Conservation (phyloP, 306 rosid species). For the Quercus agrifolia region DNA sequence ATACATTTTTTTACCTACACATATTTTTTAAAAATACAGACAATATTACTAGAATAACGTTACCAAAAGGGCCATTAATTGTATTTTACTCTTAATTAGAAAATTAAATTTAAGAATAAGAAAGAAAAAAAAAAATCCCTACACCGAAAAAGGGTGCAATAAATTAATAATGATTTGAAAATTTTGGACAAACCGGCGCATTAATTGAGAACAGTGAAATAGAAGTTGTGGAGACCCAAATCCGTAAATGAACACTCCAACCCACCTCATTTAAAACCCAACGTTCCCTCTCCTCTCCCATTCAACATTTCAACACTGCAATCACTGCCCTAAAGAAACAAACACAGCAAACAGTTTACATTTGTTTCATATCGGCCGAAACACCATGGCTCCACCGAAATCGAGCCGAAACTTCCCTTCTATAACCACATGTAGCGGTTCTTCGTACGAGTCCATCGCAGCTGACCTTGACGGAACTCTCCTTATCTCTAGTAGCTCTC, state of each 20-base stretch:
- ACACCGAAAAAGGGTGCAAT: no score
- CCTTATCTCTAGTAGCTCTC: constrained; percentile 66
- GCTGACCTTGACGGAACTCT: constrained; percentile 97
- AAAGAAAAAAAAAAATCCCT: no score
- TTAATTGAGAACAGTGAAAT: no score
- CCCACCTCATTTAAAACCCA: constrained; percentile 47
- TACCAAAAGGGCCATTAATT: no score
- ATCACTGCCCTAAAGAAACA: not conserved
- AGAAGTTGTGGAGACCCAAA: not conserved
- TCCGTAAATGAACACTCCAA: constrained; percentile 16
- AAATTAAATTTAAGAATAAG: no score
- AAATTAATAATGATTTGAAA: no score
- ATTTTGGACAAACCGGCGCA: no score
- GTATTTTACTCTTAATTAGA: no score
- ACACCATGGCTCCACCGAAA: constrained; percentile 41
- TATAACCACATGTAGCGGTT: constrained; percentile 37
- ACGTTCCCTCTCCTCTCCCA: constrained; percentile 8
- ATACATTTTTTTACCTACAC: fast-evolving
- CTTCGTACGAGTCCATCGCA: constrained; percentile 58
- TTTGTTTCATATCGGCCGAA: constrained; percentile 3
- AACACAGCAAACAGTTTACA: not conserved
- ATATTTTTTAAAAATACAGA: no score
- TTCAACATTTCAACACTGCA: no score
- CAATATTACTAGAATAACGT: fast-evolving
- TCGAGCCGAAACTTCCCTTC: constrained; percentile 49